These are phyloP conservation scores for Tylopilus sp. DNA, from an alignment of 1,284 basidiomycete genomes.

Conservation along the genomic window DNA sequence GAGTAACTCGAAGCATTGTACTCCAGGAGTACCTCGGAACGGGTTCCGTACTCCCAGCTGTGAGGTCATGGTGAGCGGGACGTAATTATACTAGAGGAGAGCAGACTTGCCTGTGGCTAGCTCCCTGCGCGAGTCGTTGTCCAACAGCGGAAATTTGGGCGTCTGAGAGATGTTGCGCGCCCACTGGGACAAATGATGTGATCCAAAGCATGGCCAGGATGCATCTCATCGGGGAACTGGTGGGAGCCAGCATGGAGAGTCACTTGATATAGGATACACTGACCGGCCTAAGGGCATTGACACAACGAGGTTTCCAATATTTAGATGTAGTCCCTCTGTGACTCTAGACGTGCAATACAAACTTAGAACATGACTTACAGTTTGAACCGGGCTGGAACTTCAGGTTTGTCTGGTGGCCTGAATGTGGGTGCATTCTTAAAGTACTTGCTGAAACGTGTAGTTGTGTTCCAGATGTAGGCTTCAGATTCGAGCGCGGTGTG, in stretches of 20 bases:
- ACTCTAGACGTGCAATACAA: too few relatives aligned
- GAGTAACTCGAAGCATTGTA: constrained; percentile 47
- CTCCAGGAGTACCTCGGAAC: constrained; percentile 57
- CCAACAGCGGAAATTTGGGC: constrained; percentile 22
- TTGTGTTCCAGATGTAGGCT: too few relatives aligned
- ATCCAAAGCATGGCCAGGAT: constrained; percentile 5
- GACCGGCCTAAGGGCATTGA: too few relatives aligned
- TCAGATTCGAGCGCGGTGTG: too few relatives aligned
- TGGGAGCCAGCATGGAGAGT: neutral
- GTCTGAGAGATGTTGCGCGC: constrained; percentile 27
- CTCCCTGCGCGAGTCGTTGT: constrained; percentile 29
- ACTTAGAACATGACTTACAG: too few relatives aligned
- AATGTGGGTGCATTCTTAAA: too few relatives aligned
- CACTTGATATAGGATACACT: neutral
- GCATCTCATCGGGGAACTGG: neutral
- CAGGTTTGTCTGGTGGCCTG: too few relatives aligned
- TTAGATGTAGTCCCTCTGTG: too few relatives aligned
- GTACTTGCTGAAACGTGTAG: too few relatives aligned
- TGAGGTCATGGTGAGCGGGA: neutral
- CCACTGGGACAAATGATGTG: constrained; percentile 10
- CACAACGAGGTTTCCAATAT: too few relatives aligned
- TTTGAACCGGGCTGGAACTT: too few relatives aligned
- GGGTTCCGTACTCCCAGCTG: constrained; percentile 69
- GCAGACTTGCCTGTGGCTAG: constrained; percentile 27
- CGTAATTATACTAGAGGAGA: neutral